These are phyloP conservation scores for Boletus coccyginus DNA, from an alignment of 768 basidiomycete genomes.

Conservation along the genomic window DNA sequence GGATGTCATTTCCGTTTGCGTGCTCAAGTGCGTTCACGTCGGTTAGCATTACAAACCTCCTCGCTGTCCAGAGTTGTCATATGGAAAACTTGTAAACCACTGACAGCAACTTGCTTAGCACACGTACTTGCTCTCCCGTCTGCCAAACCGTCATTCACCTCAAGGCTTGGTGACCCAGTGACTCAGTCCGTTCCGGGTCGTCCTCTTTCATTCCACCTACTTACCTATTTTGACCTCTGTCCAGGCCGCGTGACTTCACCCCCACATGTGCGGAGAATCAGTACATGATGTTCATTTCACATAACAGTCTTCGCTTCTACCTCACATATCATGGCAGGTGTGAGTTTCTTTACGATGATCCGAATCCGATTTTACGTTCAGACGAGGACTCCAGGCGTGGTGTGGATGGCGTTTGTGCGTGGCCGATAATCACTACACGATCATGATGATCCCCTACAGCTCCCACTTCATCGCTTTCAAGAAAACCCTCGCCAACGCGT, in stretches of 20 bases:
- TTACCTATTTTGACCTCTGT: conserved; percentile 16
- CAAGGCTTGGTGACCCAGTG: background rate
- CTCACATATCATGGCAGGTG: conserved; percentile 26
- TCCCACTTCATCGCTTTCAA: conserved; percentile 2
- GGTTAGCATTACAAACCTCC: conserved; percentile 4
- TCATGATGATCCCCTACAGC: background rate
- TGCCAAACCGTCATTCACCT: conserved; percentile 3
- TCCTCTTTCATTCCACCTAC: conserved; percentile 1
- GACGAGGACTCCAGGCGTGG: conserved; percentile 2
- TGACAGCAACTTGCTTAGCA: conserved; percentile 7
- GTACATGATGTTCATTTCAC: conserved; percentile 19
- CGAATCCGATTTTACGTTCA: conserved; percentile 19
- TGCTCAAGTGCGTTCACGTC: conserved; percentile 5
- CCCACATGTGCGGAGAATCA: conserved; percentile 31
- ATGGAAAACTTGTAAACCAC: background rate
- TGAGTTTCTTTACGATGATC: conserved; percentile 10
- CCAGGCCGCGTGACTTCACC: conserved; percentile 21
- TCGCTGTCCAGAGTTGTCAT: background rate
- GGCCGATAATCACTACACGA: conserved; percentile 16
- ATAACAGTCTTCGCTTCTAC: conserved; percentile 18
- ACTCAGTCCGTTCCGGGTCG: conserved; percentile 1
- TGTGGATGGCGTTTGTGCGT: conserved; percentile 22
- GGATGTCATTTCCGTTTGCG: conserved; percentile 18
- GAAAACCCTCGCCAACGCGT: background rate
- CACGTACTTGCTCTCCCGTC: conserved; percentile 3